phyloP scores from a whole-genome alignment of 2,329 filamentous ascomycete species.

The Ascochyta pisi region DNA sequence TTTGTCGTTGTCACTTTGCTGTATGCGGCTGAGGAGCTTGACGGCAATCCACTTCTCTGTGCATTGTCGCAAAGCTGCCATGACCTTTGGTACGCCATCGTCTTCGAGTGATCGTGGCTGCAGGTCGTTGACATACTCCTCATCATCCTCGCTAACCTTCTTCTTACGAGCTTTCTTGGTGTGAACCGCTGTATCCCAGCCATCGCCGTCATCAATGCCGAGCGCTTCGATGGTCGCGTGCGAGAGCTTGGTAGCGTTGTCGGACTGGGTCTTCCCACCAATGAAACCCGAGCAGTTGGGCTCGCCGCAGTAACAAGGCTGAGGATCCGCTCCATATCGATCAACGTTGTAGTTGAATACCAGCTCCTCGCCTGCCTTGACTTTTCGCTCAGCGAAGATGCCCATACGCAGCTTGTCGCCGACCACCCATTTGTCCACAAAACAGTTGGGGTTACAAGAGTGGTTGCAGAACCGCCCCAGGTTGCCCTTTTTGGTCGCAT shows the following conservation, averaged over 20 bases:
- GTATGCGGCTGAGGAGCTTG: slow-evolving; percentile 88
- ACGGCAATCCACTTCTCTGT: slow-evolving; percentile 99
- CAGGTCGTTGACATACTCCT: slow-evolving; percentile 92
- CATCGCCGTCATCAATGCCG: slow-evolving; percentile 90
- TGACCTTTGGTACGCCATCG: slow-evolving; percentile 87
- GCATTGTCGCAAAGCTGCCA: slow-evolving; percentile 95
- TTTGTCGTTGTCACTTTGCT: slow-evolving; percentile 83
- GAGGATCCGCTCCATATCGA: slow-evolving; percentile 93
- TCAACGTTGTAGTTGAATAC: slow-evolving; percentile 99
- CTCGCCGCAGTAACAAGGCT: slow-evolving; percentile 96
- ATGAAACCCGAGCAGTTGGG: slow-evolving; percentile 95
- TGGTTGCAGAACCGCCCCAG: slow-evolving; percentile 98
- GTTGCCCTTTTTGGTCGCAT: slow-evolving; percentile 96
- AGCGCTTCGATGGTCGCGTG: slow-evolving; percentile 91
- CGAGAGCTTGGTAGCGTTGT: slow-evolving; percentile 89
- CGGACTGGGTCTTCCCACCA: slow-evolving; percentile 96
- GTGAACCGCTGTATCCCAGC: slow-evolving; percentile 88
- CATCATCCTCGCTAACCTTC: slow-evolving; percentile 88
- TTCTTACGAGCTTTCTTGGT: slow-evolving; percentile 94
- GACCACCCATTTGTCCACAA: slow-evolving; percentile 99
- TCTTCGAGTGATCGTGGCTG: slow-evolving; percentile 81
- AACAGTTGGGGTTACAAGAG: slow-evolving; percentile 98
- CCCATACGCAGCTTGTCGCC: slow-evolving; percentile 98
- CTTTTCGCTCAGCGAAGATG: slow-evolving; percentile 87
- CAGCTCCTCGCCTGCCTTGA: slow-evolving; percentile 89